Base-by-base conservation (phyloP, 805 yeast genomes). In the Priceomyces carsonii region DNA sequence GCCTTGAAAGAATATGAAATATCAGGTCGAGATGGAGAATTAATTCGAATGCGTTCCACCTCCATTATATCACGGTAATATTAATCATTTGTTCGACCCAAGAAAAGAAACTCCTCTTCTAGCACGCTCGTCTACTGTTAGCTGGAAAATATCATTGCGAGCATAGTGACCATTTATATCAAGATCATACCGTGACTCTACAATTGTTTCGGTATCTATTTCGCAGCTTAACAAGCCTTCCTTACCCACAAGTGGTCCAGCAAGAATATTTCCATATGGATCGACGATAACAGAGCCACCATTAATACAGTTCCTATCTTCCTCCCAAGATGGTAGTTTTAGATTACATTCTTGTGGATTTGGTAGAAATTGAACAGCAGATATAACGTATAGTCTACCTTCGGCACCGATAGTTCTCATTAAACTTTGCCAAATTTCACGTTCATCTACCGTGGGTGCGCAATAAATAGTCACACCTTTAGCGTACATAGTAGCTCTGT, bases 121-220 rank as follows among this genome's bases (percentile, higher is more conserved):
- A 19, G 35, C 30, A 18, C 25, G 25, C 24, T 67, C 74, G 38
- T 69, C 60, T 8, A 69, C 74, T 1, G 58, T 59, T 29, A 70
- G 42, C 31, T 59, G 57, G 58, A 69, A 69, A 13, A 70, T 63
- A 36, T 70, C 76, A 13, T 63, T 63, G 48, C 50, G 39, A 12
- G 43, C 42, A 43, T 70, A 70, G 41, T 70, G 76, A 7, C 76
- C 76, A 10, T 48, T 53, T 0, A 63, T 62, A 40, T 69, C 76
- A 19, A 68, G 51, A 37, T 69, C 74, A 37, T 53, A 69, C 30
- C 71, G 51, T 3, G 73, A 69, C 44, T 59, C 63, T 10, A 57
- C 40, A 14, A 67, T 54, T 26, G 53, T 54, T 26, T 57, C 62
- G n/a, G 56, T 36, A 27, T 69, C 73, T 27, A 69, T 59, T 32